phyloP scores from a whole-genome alignment of 2,329 filamentous ascomycete species.

The Colletotrichum kahawae region DNA sequence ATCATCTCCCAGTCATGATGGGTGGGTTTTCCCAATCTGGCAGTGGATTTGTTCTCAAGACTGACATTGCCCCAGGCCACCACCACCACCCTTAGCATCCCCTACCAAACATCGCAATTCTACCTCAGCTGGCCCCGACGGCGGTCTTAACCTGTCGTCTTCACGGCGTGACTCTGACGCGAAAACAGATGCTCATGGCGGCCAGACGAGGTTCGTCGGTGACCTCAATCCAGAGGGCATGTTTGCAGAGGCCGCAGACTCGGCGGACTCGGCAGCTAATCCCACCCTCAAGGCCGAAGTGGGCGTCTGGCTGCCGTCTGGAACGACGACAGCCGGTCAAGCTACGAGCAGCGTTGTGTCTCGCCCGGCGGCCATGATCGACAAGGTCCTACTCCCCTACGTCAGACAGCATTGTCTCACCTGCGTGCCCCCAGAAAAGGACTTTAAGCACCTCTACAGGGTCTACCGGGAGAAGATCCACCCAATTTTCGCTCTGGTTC shows the following conservation, averaged over 20 bases:
- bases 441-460: constrained; percentile 49
- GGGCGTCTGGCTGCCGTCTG: constrained; percentile 57
- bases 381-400: constrained; percentile 45
- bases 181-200: constrained; percentile 1
- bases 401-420: constrained; percentile 51
- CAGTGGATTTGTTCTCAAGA: not conserved
- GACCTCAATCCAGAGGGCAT: constrained; percentile 66
- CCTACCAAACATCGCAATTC: constrained; percentile 5
- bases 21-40: constrained; percentile 19
- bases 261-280: constrained; percentile 35
- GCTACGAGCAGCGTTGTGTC: constrained; percentile 31
- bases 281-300: constrained; percentile 56
- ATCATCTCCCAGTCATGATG: not conserved
- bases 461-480: constrained; percentile 59
- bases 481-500: constrained; percentile 59
- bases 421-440: constrained; percentile 50
- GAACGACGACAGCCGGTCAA: constrained; percentile 29
- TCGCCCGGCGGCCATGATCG: constrained; percentile 39
- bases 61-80: not conserved
- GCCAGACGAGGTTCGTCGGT: constrained; percentile 54
- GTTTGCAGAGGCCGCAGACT: constrained; percentile 59
- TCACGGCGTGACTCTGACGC: constrained; percentile 1
- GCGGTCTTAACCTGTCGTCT: not conserved
- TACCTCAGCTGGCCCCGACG: not conserved
- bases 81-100: not conserved